phyloP scores from a whole-genome alignment of 1,139 yeast species.

The Kluyveromyces sp. region DNA sequence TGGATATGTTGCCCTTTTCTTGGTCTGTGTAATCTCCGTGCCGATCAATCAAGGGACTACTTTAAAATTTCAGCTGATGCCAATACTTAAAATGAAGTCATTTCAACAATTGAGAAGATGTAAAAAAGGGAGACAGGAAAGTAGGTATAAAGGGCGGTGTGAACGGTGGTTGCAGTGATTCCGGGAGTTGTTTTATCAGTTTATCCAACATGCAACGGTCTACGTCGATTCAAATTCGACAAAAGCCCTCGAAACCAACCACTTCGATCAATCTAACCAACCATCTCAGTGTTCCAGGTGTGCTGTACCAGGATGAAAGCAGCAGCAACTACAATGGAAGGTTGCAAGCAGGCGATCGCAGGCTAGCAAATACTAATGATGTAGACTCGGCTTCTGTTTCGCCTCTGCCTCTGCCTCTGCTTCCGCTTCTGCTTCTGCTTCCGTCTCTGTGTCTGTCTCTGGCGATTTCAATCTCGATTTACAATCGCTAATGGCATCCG shows the following conservation, averaged over 20 bases:
- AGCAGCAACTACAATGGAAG: too few species aligned
- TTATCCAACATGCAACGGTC: neutral
- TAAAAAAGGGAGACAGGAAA: too few species aligned
- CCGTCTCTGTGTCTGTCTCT: neutral
- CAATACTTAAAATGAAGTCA: too few species aligned
- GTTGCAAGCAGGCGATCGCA: too few species aligned
- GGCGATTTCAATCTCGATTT: slow-evolving; percentile 1
- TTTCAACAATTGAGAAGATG: too few species aligned
- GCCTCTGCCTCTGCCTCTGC: neutral
- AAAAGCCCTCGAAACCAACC: slow-evolving; percentile 3
- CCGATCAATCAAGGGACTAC: too few species aligned
- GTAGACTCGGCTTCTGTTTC: neutral
- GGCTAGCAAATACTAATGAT: neutral
- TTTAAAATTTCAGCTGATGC: too few species aligned
- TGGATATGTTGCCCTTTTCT: too few species aligned
- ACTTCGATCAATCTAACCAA: slow-evolving; percentile 7
- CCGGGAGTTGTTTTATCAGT: too few species aligned
- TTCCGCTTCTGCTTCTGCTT: neutral
- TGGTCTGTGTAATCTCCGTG: too few species aligned
- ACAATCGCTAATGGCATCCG: slow-evolving; percentile 2
- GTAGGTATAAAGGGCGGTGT: too few species aligned
- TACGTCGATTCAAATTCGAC: neutral
- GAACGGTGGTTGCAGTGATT: too few species aligned
- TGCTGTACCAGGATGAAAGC: neutral
- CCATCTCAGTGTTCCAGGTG: slow-evolving; percentile 2